Percentiles rank a stretch among this genome's conserved stretches.
Conservation (phyloP, 331 rosid species). For the Quercus lobata region DNA sequence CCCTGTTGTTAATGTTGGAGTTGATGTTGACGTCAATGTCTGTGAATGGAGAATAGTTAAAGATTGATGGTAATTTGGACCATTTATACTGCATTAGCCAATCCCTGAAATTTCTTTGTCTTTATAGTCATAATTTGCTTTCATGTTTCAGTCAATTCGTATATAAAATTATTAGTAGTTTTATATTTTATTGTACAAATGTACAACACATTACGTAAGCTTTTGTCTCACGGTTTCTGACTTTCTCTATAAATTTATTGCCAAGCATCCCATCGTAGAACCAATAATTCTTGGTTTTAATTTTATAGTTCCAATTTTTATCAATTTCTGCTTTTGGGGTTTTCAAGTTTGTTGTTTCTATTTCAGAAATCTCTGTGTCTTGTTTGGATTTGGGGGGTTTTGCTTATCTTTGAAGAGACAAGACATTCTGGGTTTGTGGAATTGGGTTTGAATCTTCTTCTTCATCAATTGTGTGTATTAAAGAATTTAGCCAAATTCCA, state of each 20-base stretch:
- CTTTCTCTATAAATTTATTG: slow-evolving; percentile 32
- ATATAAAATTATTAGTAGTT: too few relatives aligned
- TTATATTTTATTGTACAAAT: not conserved
- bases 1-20: too few relatives aligned
- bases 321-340: not conserved
- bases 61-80: not conserved
- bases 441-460: slow-evolving; percentile 12
- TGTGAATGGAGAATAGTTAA: too few relatives aligned
- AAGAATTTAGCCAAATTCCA: not conserved
- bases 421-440: slow-evolving; percentile 13
- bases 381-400: slow-evolving; percentile 1
- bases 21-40: not conserved
- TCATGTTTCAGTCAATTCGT: not conserved
- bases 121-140: not conserved
- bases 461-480: not conserved
- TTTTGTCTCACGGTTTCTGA: slow-evolving; percentile 14
- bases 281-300: not conserved
- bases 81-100: not conserved
- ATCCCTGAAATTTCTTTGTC: not conserved
- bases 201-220: slow-evolving; percentile 20
- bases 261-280: not conserved
- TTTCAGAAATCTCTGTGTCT: not conserved
- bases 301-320: not conserved
- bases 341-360: not conserved
- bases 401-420: not conserved